Evolutionary conservation across 108 stramenopile genomes (phyloP).

Genomic region (Aurantiochytrium sp.): DNA sequence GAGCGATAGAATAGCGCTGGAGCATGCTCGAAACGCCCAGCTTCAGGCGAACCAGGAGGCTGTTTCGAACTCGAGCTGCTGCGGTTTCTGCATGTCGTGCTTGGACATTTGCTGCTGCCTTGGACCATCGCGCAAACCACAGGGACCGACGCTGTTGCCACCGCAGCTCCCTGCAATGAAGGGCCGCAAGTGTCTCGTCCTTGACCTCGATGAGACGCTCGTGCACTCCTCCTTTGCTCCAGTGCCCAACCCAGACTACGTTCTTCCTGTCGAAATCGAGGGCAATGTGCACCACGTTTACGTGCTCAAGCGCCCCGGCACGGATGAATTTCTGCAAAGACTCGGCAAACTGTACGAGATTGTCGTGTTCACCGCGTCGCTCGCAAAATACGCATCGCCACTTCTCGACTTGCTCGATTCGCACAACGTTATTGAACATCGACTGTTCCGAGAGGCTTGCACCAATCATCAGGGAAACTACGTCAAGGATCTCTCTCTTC

Average conservation of each 20-base stretch:
- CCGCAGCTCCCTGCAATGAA: constrained; percentile 23
- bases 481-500: constrained; percentile 82
- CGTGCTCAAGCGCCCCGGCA: constrained; percentile 90
- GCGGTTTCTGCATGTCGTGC: not conserved
- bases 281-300: constrained; percentile 92
- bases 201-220: constrained; percentile 95
- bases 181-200: constrained; percentile 73
- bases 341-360: constrained; percentile 93
- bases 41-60: not conserved
- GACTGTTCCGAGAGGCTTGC: constrained; percentile 95
- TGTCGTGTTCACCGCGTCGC: constrained; percentile 91
- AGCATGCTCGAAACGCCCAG: not conserved
- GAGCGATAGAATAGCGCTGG: not conserved
- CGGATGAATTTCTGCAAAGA: constrained; percentile 85
- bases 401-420: constrained; percentile 87
- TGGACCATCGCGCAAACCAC: not conserved
- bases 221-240: constrained; percentile 92
- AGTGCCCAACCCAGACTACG: constrained; percentile 68
- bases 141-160: not conserved
- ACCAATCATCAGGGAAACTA: constrained; percentile 93
- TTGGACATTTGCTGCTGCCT: not conserved
- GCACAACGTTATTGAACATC: constrained; percentile 62
- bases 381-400: constrained; percentile 94
- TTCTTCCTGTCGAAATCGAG: constrained; percentile 90
- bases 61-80: not conserved